Percentiles rank a stretch among this genome's conserved stretches.
phyloP scores from a whole-genome alignment of 2,329 filamentous ascomycete species.

The Fusarium bactridioides region DNA sequence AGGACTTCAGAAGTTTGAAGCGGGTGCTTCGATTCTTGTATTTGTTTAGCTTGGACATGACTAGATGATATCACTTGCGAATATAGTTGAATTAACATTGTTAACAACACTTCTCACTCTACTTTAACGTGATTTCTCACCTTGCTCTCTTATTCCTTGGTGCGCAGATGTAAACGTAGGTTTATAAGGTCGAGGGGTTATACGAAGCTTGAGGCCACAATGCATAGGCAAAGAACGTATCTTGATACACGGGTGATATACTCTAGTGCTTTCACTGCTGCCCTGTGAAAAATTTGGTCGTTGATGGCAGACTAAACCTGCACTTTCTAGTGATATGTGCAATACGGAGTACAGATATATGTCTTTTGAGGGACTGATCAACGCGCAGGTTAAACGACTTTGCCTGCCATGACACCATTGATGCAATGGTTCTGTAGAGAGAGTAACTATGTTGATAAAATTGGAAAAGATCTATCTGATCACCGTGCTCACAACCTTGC shows the following conservation, averaged over 20 bases:
- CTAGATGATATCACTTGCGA: slow-evolving; percentile 9
- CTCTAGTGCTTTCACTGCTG: rapidly evolving
- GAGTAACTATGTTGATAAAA: rapidly evolving
- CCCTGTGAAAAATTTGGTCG: neutral
- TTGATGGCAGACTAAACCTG: no score
- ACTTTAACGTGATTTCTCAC: neutral
- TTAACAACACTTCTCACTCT: neutral
- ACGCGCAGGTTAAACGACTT: neutral
- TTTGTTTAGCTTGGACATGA: neutral
- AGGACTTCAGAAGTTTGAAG: slow-evolving; percentile 7
- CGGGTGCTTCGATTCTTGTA: neutral
- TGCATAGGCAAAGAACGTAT: rapidly evolving
- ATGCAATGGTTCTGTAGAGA: rapidly evolving
- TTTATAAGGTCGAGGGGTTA: neutral
- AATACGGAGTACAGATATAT: neutral
- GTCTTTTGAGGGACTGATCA: neutral
- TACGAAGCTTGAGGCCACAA: neutral
- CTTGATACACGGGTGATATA: neutral
- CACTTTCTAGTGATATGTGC: no score
- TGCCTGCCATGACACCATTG: no score
- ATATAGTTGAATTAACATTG: neutral
- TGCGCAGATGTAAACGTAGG: neutral
- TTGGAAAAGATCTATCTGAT: neutral
- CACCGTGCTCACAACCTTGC: neutral
- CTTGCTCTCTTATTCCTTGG: neutral